Evolutionary conservation across 371 early-diverging fungal genomes (phyloP), one percentile per base, ranked within the genome.

Genomic region (Blakeslea trispora): DNA sequence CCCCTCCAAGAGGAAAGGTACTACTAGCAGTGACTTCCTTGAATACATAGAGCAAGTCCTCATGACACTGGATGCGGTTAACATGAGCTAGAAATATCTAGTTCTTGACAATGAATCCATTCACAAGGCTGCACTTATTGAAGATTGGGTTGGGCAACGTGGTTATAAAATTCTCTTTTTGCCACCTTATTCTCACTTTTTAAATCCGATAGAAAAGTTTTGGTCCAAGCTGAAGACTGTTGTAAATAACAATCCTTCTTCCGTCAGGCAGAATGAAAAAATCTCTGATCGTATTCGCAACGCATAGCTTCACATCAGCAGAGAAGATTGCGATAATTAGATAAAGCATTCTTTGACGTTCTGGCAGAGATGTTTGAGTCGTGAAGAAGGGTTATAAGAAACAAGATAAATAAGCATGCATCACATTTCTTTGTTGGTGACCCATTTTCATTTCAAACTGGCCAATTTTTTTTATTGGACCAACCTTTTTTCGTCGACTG

Each of bases 51-150:
- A 56, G 47, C 49, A 56, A 48, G 34, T 56, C 21, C 49, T 56
- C 56, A 50, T 45, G 22, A 50, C 57, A 57, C 15, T 57, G 32
- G 57, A 57, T 50, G 22, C 45, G 23, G 45, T 43, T 43, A 34
- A 32, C 37, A 50, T 50, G 57, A 57, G 50, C 37, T 50, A 57
- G 50, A 57, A 34, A 14, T 58, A 58, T 45, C 18, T 58, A 24
- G 58, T 52, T 19, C 52, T 58, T 58, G 58, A 51, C 21, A 58
- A 58, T 51, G 57, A 50, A 24, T 50, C 50, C 22, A 57, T 57
- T 35, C 58, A 50, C 43, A 59, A 52, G 46, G 13, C 52, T 39
- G 14, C 17, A 31, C 31, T 41, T 35, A 39, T 59, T 44, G 35
- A 51, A 44, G 58, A 45, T 51, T 57, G 50, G 57, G 44, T 63